Evolutionary conservation across 2,329 filamentous ascomycete genomes (phyloP), one percentile per base, ranked within the genome.

Genomic region (Chrysosporium keratinophilum): DNA sequence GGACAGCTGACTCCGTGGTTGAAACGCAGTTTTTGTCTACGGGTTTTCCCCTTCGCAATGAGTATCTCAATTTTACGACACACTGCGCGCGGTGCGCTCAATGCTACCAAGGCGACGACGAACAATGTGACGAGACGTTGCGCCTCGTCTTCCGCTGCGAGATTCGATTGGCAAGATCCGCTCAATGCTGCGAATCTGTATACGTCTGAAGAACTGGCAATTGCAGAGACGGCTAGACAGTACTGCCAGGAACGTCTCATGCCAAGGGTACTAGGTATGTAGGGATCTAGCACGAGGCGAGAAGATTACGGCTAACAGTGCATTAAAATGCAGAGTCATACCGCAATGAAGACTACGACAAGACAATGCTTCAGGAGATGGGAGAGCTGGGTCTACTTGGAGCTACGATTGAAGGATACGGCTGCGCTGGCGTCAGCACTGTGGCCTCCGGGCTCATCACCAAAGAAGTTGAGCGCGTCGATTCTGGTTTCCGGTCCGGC

Each of bases 161-260:
- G 67, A 28, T 97, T 96, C 69, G 83, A 95, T 69, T 98, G 93
- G 91, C 80, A 93, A 68, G 93, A 98, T 66, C 90, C 93, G 17
- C 76, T 98, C 55, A 79, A 78, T 23, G 77, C 84, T 35, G 83
- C 82, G 63, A 85, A 82, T 64, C 73, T 95, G 43, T 79, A 89
- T 64, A 95, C 89, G 0, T 87, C 95, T 60, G 93, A 98, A 56
- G 93, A 98, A 70, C 67, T 88, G 59, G 88, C 90, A 12, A 91
- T 98, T 60, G 78, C 85, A 41, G 88, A 96, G 63, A 95, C 88
- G 5, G 91, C 91, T 34, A 87, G 95, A 70, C 80, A 87, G 57
- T 98, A 97, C 66, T 97, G 90, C 67, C 91, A 97, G 70, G 90
- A 97, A 68, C 81, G 81, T 56, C 77, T 98, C 73, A 75, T 87